A percentile compares a stretch with the other conserved stretches of the same genome.
phyloP scores from a whole-genome alignment of 495 filamentous ascomycete genomes.

The Aspergillus affinis region DNA sequence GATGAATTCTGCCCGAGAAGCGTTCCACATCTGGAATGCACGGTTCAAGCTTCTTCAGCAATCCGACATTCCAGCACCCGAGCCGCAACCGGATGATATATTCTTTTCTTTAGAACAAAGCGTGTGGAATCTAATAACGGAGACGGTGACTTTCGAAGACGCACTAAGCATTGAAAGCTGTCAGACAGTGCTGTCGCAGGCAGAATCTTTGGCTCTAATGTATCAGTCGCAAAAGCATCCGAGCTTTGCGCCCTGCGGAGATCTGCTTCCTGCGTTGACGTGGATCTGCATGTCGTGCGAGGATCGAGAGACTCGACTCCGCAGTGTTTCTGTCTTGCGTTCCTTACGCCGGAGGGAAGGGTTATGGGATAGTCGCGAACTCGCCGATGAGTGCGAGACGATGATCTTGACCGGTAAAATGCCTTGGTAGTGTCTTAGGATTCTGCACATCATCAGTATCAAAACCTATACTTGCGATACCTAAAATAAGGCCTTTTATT shows the following conservation, averaged over 20 bases:
- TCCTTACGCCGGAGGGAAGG: background rate
- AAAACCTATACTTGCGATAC: no score
- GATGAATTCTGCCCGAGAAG: background rate
- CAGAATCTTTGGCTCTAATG: background rate
- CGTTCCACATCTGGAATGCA: background rate
- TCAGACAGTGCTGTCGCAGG: background rate
- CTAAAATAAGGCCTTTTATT: no score
- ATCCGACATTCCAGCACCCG: background rate
- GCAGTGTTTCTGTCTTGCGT: background rate
- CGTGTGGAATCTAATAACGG: background rate
- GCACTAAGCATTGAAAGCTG: background rate
- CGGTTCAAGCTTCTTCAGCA: background rate
- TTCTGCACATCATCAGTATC: no score
- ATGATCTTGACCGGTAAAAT: background rate
- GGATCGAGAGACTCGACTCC: background rate
- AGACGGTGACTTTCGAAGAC: background rate
- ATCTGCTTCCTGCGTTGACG: background rate
- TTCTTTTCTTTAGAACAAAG: background rate
- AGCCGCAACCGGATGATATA: background rate
- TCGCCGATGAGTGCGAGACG: background rate
- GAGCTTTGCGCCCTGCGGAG: background rate
- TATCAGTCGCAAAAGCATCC: background rate
- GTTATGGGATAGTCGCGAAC: background rate
- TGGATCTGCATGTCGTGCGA: background rate
- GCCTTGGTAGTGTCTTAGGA: no score